Percentiles rank a stretch among this genome's conserved stretches.
phyloP scores from a whole-genome alignment of 768 basidiomycete species.

The Scleroderma citrinum region DNA sequence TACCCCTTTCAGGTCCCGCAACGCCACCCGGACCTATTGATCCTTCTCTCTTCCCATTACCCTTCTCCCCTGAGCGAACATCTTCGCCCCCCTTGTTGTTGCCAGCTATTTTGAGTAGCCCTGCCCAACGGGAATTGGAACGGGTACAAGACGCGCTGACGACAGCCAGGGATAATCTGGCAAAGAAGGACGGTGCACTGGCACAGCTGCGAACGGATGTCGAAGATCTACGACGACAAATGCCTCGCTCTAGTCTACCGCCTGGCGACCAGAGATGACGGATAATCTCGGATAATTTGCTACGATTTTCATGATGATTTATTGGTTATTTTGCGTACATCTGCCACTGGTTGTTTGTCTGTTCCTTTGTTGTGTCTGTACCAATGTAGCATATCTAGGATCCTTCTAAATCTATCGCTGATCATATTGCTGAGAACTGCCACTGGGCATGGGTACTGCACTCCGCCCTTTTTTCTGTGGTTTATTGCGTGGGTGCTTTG shows the following conservation, averaged over 20 bases:
- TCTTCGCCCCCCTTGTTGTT: constrained; percentile 13
- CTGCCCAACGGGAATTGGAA: constrained; percentile 13
- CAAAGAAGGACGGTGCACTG: constrained; percentile 19
- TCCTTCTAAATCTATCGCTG: background rate
- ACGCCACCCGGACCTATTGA: background rate
- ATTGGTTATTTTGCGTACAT: background rate
- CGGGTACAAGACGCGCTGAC: constrained; percentile 16
- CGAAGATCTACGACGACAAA: constrained; percentile 13
- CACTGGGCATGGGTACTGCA: background rate
- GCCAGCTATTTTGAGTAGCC: constrained; percentile 1
- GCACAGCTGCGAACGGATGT: constrained; percentile 17
- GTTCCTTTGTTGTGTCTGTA: background rate
- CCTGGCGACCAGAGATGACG: background rate
- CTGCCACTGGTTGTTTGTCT: background rate
- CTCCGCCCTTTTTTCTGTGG: background rate
- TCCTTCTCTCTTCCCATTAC: constrained; percentile 11
- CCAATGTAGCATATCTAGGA: background rate
- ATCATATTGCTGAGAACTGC: background rate
- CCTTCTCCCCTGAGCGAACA: constrained; percentile 13
- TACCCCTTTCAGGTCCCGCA: constrained; percentile 1
- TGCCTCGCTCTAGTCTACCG: background rate
- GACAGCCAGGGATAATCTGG: constrained; percentile 15
- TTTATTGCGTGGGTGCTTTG: background rate
- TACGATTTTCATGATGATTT: background rate
- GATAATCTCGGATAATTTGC: background rate